Evolutionary conservation across 2,329 filamentous ascomycete genomes (phyloP).

Genomic region (Canariomyces notabilis): DNA sequence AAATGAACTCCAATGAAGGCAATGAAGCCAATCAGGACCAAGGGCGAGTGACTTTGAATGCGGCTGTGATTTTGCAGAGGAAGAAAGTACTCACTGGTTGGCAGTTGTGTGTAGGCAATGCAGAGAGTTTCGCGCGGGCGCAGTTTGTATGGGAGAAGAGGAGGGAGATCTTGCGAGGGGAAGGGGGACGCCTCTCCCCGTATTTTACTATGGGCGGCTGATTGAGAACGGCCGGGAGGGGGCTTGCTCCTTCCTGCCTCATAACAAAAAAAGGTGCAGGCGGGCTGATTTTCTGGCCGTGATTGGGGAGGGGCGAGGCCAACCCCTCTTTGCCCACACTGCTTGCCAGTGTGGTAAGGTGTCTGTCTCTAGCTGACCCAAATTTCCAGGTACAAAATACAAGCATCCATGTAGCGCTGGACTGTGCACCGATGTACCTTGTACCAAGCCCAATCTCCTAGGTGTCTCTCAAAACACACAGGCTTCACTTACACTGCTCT

Average conservation of each 20-base stretch:
- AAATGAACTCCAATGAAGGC: slow-evolving; percentile 2
- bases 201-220: slow-evolving; percentile 63
- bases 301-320: slow-evolving; percentile 24
- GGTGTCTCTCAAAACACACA: background rate
- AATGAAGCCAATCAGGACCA: slow-evolving; percentile 10
- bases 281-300: slow-evolving; percentile 28
- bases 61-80: slow-evolving; percentile 36
- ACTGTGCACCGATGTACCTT: slow-evolving; percentile 16
- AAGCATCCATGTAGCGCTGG: slow-evolving; percentile 11
- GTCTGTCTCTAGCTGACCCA: slow-evolving; percentile 3
- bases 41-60: slow-evolving; percentile 36
- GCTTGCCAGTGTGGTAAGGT: background rate
- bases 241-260: slow-evolving; percentile 26
- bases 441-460: slow-evolving; percentile 6
- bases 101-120: slow-evolving; percentile 36
- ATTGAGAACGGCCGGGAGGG: slow-evolving; percentile 46
- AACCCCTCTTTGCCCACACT: slow-evolving; percentile 8
- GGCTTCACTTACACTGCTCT: too few species aligned
- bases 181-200: slow-evolving; percentile 51
- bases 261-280: slow-evolving; percentile 28
- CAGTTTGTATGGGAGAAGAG: slow-evolving; percentile 56
- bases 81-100: slow-evolving; percentile 48
- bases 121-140: slow-evolving; percentile 37
- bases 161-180: slow-evolving; percentile 49
- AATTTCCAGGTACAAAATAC: slow-evolving; percentile 15